Evolutionary conservation across 2,329 filamentous ascomycete genomes (phyloP).

Genomic region (Exutisphaerella laricina): DNA sequence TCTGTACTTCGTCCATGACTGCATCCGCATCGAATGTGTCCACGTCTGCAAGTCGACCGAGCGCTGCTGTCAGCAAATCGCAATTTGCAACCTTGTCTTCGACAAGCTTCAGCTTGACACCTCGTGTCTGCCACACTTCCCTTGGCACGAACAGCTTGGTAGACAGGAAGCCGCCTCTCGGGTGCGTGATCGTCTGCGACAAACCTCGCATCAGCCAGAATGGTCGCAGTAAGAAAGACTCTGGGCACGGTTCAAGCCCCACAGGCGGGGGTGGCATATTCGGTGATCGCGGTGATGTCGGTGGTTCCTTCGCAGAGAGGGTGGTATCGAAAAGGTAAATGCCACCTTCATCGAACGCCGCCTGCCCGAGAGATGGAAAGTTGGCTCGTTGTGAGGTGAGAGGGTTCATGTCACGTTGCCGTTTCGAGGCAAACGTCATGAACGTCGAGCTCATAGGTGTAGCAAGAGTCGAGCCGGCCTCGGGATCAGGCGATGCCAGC

Average conservation of each 20-base stretch:
- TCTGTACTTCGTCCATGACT: slow-evolving; percentile 89
- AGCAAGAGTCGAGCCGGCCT: slow-evolving; percentile 60
- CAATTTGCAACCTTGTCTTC: slow-evolving; percentile 94
- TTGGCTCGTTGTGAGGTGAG: slow-evolving; percentile 29
- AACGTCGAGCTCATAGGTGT: slow-evolving; percentile 70
- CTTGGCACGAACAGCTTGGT: slow-evolving; percentile 86
- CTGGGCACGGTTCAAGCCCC: slow-evolving; percentile 84
- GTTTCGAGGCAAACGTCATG: slow-evolving; percentile 43
- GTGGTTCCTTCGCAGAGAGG: slow-evolving; percentile 20
- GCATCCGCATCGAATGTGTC: slow-evolving; percentile 89
- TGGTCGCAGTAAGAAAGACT: slow-evolving; percentile 79
- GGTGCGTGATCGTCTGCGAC: slow-evolving; percentile 86
- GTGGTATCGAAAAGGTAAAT: slow-evolving; percentile 72
- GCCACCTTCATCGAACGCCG: slow-evolving; percentile 51
- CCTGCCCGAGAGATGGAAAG: slow-evolving; percentile 50
- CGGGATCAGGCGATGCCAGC: slow-evolving; percentile 52
- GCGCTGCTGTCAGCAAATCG: slow-evolving; percentile 81
- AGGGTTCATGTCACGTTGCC: slow-evolving; percentile 23
- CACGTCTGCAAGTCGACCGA: slow-evolving; percentile 65
- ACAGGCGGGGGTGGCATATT: slow-evolving; percentile 57
- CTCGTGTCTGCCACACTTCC: slow-evolving; percentile 90
- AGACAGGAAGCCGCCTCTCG: slow-evolving; percentile 85
- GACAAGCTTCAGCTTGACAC: slow-evolving; percentile 82
- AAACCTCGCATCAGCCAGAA: slow-evolving; percentile 97
- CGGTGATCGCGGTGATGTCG: slow-evolving; percentile 30